Conservation (phyloP, 441 rosid species). For the Kokia cookei region DNA sequence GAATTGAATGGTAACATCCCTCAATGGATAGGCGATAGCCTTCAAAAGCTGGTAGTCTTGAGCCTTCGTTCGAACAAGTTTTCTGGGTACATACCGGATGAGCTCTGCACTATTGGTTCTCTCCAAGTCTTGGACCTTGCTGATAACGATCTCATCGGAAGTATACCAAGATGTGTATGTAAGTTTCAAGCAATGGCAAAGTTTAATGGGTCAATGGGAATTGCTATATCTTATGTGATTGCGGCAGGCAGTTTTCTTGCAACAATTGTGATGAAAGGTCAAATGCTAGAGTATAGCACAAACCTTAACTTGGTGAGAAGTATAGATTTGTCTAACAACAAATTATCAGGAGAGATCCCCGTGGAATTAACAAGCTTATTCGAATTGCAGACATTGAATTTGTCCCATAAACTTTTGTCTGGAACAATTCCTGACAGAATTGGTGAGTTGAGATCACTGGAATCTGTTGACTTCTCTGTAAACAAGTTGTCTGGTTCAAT, state of each 20-base stretch:
- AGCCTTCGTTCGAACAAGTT: conserved; percentile 7
- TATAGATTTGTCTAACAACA: conserved; percentile 9
- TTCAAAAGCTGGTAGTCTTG: background rate
- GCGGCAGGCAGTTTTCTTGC: accelerated
- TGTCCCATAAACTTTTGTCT: background rate
- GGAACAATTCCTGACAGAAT: conserved; percentile 1
- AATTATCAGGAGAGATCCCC: conserved; percentile 15
- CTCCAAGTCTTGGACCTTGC: conserved; percentile 11
- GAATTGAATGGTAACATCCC: background rate
- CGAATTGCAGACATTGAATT: conserved; percentile 1
- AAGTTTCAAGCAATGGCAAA: conserved; percentile 5
- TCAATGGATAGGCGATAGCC: background rate
- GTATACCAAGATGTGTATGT: background rate
- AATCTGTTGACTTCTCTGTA: conserved; percentile 14
- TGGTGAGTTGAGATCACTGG: conserved; percentile 12
- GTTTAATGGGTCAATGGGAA: background rate
- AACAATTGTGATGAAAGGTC: conserved; percentile 2
- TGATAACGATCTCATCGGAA: background rate
- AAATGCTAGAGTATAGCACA: background rate
- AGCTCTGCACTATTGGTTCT: background rate
- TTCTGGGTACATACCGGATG: background rate
- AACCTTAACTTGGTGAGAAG: conserved; percentile 7
- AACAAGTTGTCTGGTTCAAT: conserved; percentile 6
- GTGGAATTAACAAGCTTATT: background rate
- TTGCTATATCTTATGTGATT: background rate